These are phyloP conservation scores for Rhodotorula taiwanensis DNA, from an alignment of 768 basidiomycete genomes.

Conservation along the genomic window DNA sequence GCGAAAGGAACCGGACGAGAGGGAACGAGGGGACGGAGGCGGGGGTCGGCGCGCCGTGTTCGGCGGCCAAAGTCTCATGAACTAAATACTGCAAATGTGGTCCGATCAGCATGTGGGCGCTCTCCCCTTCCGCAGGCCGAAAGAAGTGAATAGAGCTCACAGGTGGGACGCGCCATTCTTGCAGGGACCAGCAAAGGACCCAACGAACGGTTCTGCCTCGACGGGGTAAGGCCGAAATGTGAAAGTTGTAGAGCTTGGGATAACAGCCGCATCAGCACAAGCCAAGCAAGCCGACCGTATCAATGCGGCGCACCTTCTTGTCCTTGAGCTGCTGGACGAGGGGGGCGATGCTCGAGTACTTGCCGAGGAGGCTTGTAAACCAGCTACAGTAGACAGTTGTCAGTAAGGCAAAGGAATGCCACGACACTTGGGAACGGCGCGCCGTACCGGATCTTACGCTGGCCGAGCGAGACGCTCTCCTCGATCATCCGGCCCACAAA, in stretches of 20 bases:
- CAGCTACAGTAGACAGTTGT: constrained; percentile 52
- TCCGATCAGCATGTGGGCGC: too few relatives aligned
- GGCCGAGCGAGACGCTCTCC: constrained; percentile 58
- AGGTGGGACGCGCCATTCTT: constrained; percentile 52
- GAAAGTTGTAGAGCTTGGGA: constrained; percentile 74
- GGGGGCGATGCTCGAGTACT: constrained; percentile 62
- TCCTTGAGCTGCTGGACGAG: constrained; percentile 56
- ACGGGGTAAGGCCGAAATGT: constrained; percentile 63
- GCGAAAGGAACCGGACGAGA: constrained; percentile 3
- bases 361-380: constrained; percentile 92
- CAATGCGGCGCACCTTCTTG: constrained; percentile 46
- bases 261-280: not conserved
- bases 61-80: not conserved
- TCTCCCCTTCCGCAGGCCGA: too few relatives aligned
- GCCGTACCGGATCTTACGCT: constrained; percentile 55
- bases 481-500: constrained; percentile 72
- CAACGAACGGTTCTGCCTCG: constrained; percentile 88
- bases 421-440: too few relatives aligned
- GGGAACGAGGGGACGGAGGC: not conserved
- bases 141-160: not conserved
- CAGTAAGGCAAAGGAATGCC: not conserved
- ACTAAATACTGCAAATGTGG: not conserved
- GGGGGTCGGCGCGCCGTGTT: not conserved
- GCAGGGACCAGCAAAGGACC: constrained; percentile 82
- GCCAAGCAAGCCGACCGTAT: not conserved